Conservation (phyloP, 2,329 filamentous ascomycete genomes). For the Sarocladium oryzae region DNA sequence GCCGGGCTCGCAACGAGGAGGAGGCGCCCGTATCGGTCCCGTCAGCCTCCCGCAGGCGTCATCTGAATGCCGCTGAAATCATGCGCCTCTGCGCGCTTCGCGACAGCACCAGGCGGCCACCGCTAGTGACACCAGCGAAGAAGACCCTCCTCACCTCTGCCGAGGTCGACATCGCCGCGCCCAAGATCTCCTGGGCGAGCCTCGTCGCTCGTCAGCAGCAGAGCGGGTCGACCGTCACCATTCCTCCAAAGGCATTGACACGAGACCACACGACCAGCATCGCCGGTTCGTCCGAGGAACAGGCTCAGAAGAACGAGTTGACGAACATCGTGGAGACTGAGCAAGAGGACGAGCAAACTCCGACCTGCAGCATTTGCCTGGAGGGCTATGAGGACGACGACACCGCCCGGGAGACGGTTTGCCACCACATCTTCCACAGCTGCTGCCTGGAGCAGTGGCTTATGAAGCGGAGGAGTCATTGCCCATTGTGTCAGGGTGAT, state of each 20-base stretch:
- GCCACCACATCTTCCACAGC: conserved; percentile 8
- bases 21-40: not conserved
- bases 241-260: not conserved
- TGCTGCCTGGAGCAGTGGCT: conserved; percentile 5
- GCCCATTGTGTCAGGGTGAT: conserved; percentile 7
- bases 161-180: conserved; percentile 1
- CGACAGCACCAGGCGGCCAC: not conserved
- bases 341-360: not conserved
- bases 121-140: not conserved
- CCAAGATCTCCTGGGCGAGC: not conserved
- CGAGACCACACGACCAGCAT: not conserved
- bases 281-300: not conserved
- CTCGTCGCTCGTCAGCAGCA: not conserved
- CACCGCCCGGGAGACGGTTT: conserved; percentile 1
- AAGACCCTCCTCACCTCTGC: not conserved
- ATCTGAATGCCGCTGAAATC: conserved; percentile 5
- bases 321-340: not conserved
- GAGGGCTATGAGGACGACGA: conserved; percentile 6
- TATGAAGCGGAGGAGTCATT: conserved; percentile 5
- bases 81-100: conserved; percentile 8
- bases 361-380: conserved; percentile 1
- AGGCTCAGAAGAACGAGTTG: not conserved
- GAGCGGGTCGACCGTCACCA: not conserved
- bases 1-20: not conserved
- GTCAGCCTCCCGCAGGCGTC: not conserved